phyloP scores from a whole-genome alignment of 345 rosid genomes.

The Sonneratia caseolaris region DNA sequence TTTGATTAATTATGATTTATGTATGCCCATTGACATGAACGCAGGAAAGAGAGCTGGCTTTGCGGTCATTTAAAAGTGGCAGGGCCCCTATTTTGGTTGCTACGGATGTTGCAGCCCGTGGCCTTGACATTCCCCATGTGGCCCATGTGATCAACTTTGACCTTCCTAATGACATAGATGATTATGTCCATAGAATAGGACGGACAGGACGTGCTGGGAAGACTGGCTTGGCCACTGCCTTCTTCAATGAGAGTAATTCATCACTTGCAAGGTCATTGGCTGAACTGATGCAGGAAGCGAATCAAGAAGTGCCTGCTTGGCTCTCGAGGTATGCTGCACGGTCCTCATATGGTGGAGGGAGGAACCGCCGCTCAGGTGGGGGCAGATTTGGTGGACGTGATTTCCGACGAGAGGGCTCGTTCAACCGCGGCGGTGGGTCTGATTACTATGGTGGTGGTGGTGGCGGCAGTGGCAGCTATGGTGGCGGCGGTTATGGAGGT shows the following conservation, averaged over 20 bases:
- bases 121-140: conserved; percentile 93
- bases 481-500: conserved; percentile 28
- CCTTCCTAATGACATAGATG: conserved; percentile 93
- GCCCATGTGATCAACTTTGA: conserved; percentile 93
- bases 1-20: not conserved
- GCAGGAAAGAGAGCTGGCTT: conserved; percentile 90
- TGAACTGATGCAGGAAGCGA: conserved; percentile 87
- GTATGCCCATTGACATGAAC: conserved; percentile 7
- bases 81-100: conserved; percentile 89
- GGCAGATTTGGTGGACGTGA: conserved; percentile 91
- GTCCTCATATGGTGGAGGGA: conserved; percentile 49
- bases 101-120: conserved; percentile 92
- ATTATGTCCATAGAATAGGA: conserved; percentile 95
- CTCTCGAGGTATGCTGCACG: conserved; percentile 78
- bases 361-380: conserved; percentile 75
- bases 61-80: conserved; percentile 80
- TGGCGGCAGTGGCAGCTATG: conserved; percentile 22
- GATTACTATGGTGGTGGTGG: conserved; percentile 43
- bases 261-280: conserved; percentile 62
- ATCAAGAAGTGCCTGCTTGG: conserved; percentile 95
- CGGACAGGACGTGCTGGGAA: conserved; percentile 97
- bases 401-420: conserved; percentile 62
- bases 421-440: conserved; percentile 45
- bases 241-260: conserved; percentile 74
- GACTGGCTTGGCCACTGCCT: conserved; percentile 85